Conservation (phyloP, 2,329 filamentous ascomycete genomes). For the Colletotrichum coccodes region DNA sequence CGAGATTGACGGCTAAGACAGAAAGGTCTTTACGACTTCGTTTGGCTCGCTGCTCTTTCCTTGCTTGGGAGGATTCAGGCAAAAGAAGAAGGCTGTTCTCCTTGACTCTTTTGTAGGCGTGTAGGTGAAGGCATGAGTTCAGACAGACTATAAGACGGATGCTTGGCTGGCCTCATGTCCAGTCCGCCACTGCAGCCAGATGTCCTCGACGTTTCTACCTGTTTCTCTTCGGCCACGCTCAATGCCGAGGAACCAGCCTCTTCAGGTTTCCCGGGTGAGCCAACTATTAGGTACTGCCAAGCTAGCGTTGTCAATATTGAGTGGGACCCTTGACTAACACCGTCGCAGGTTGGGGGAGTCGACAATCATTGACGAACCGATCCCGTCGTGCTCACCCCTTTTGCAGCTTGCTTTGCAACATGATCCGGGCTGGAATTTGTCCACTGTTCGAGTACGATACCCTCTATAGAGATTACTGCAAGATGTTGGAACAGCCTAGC, state of each 20-base stretch:
- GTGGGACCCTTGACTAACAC: constrained; percentile 26
- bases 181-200: not conserved
- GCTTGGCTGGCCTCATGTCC: not conserved
- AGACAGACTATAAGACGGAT: not conserved
- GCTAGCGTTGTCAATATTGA: not conserved
- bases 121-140: not conserved
- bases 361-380: not conserved
- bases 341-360: not conserved
- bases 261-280: not conserved
- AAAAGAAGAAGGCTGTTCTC: not conserved
- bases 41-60: not conserved
- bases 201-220: not conserved
- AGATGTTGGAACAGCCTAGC: not conserved
- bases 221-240: not conserved
- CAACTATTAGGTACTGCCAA: constrained; percentile 29
- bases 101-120: not conserved
- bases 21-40: not conserved
- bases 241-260: not conserved
- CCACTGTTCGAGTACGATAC: constrained; percentile 13
- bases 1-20: not conserved
- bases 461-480: not conserved
- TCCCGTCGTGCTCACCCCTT: not conserved
- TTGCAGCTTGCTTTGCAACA: not conserved
- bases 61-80: not conserved
- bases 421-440: not conserved